phyloP scores from a whole-genome alignment of 2,329 filamentous ascomycete species.

The Apiospora kogelbergensis region DNA sequence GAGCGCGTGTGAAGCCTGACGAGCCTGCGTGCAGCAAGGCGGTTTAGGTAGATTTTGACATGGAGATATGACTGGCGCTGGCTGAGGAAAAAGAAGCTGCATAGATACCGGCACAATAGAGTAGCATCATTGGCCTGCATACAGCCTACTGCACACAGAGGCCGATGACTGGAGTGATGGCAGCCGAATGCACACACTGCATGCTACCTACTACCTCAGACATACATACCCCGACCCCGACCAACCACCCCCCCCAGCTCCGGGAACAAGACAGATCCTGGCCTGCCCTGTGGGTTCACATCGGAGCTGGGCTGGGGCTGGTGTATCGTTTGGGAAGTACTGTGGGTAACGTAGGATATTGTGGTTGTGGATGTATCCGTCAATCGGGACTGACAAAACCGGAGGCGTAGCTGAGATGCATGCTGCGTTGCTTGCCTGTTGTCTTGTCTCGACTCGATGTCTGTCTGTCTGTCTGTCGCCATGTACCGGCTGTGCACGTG shows the following conservation, averaged over 20 bases:
- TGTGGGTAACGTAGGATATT: constrained; percentile 6
- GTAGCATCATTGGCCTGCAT: constrained; percentile 6
- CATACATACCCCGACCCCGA: constrained; percentile 1
- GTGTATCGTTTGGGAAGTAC: background rate
- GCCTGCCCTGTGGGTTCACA: constrained; percentile 1
- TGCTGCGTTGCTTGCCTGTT: background rate
- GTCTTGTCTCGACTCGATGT: background rate
- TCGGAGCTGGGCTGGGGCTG: constrained; percentile 5
- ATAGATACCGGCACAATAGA: background rate
- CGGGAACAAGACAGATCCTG: constrained; percentile 8
- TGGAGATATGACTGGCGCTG: background rate
- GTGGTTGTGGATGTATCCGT: background rate
- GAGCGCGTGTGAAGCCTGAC: background rate
- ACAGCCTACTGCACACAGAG: constrained; percentile 3
- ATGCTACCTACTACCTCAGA: background rate
- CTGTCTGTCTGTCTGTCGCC: too few species aligned
- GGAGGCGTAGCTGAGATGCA: background rate
- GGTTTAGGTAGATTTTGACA: background rate
- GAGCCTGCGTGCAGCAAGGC: constrained; percentile 5
- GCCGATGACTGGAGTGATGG: constrained; percentile 3
- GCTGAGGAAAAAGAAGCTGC: background rate
- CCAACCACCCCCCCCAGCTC: background rate
- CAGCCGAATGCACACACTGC: constrained; percentile 2
- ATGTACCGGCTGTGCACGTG: constrained; percentile 1
- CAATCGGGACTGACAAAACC: background rate